Base-by-base conservation (phyloP, 2,329 filamentous ascomycete species). In the Beauveria sp. region DNA sequence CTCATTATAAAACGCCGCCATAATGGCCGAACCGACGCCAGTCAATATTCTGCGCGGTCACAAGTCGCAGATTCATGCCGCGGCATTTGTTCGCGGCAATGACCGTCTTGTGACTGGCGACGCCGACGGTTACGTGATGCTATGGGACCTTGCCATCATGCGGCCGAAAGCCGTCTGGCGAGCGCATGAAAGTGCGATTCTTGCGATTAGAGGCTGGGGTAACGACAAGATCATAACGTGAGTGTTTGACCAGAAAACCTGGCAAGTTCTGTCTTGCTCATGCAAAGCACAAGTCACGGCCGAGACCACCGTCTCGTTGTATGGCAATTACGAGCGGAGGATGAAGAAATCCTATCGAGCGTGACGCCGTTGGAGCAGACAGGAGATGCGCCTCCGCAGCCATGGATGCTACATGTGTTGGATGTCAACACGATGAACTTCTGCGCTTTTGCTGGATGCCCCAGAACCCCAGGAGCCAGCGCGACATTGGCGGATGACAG, bases 401-500 rank as follows among this genome's bases (percentile, higher is more conserved):
- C 95, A 34, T 96, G 91, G 91, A 77, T 97, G n/a, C 74, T 96
- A 24, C 85, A 96, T 73, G 83, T 90, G 4, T 77, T 99, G 5
- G 81, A 89, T 5, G 91, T 98, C 49, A 97, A 97, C 70, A 91
- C 93, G 1, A 84, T 98, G 77, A 99, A 98, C 71, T 99, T 98
- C 72, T 99, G 95, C 72, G 83, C 89, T 1, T 96, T 96, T 72
- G 82, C 88, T 2, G 80, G 82, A 64, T 88, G 87, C 70, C 63
- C 78, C 63, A 71, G 75, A 49, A 59, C n/a, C 3, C 59, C 51
- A 9, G 43, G 22, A 9, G 34, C 31, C 4, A 26, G 22, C 3
- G n/a, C 28, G 4, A 55, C 42, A 3, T 18, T 51, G 43, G 20
- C 20, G 1, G 28, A 46, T 16, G 64, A 69, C 4, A 12, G 2